Base-by-base conservation (phyloP, 2,329 filamentous ascomycete genomes). In the Chaetomium globosum region DNA sequence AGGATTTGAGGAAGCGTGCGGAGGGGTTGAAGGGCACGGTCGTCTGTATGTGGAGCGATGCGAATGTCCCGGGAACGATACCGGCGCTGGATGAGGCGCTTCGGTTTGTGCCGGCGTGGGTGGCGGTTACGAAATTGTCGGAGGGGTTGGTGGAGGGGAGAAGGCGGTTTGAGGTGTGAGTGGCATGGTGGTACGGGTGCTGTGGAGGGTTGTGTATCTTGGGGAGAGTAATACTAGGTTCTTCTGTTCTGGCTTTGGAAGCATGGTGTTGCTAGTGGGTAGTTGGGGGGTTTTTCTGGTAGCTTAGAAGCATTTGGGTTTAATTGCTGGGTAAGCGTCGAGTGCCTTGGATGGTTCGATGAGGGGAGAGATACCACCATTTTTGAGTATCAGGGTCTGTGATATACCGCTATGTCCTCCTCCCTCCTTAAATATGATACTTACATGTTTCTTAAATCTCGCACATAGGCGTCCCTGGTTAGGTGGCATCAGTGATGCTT, bases 41-140 rank as follows among this genome's bases (percentile, higher is more conserved):
- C 1, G 83, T 89, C 19, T 98, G 95, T 77, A 80, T 91, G 36
- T 98, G 93, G 93, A 92, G 89, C 72, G 95, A 99, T 78, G 88
- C 86, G 53, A 97, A 97, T 73, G 79, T 80, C 43, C 77, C 78
- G 2, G 89, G 86, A 3, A 82, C 83, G 1, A 93, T 98, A 56
- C 93, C 94, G 0, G 93, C 93, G 0, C 84, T 94, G 59, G 90
- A 95, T 71, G 93, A 98, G 77, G 82, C 91, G 57, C 80, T 85
- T 70, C 84, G 88, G 74, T 97, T 88, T 77, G 83, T 88, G 70
- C 95, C 95, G 0, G 80, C 82, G 4, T 99, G 95, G 95, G 87
- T 87, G 7, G 88, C 89, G 10, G 81, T 93, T 31, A 88, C 87
- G 4, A 97, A 97, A 79, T 78, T 86, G 68, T 82, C 82, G 30